Evolutionary conservation across 805 yeast species (phyloP).

Genomic region (Monosporozyma yasuniensis): DNA sequence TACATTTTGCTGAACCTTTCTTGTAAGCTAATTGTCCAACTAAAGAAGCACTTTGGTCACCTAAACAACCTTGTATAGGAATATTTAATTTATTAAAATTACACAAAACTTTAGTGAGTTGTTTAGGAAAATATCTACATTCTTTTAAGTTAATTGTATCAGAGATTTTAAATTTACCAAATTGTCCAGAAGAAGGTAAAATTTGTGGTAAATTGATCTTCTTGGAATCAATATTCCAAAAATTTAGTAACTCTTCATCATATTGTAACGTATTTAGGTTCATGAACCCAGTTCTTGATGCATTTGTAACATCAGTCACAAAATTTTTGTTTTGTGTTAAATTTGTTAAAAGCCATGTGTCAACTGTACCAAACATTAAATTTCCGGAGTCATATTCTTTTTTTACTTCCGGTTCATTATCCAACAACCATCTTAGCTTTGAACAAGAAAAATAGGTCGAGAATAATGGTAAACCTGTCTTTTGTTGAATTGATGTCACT

Average conservation of each 20-base stretch:
- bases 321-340: slow-evolving; percentile 61
- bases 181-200: slow-evolving; percentile 66
- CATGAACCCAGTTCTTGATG: slow-evolving; percentile 86
- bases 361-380: slow-evolving; percentile 88
- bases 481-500: slow-evolving; percentile 48
- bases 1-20: slow-evolving; percentile 84
- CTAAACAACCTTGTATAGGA: slow-evolving; percentile 84
- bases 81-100: slow-evolving; percentile 43
- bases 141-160: not conserved
- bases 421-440: slow-evolving; percentile 81
- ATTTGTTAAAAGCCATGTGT: slow-evolving; percentile 86
- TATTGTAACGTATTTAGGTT: slow-evolving; percentile 66
- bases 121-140: slow-evolving; percentile 18
- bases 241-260: slow-evolving; percentile 63
- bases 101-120: slow-evolving; percentile 43
- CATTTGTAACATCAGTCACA: slow-evolving; percentile 84
- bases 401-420: slow-evolving; percentile 59
- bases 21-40: slow-evolving; percentile 86
- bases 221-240: slow-evolving; percentile 70
- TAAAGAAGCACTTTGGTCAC: slow-evolving; percentile 89
- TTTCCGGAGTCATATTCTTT: slow-evolving; percentile 67
- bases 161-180: slow-evolving; percentile 48
- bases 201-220: slow-evolving; percentile 66
- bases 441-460: slow-evolving; percentile 89
- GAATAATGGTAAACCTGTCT: slow-evolving; percentile 71